Evolutionary conservation across 495 filamentous ascomycete species (phyloP).

Genomic region (Aspergillus homomorphus): DNA sequence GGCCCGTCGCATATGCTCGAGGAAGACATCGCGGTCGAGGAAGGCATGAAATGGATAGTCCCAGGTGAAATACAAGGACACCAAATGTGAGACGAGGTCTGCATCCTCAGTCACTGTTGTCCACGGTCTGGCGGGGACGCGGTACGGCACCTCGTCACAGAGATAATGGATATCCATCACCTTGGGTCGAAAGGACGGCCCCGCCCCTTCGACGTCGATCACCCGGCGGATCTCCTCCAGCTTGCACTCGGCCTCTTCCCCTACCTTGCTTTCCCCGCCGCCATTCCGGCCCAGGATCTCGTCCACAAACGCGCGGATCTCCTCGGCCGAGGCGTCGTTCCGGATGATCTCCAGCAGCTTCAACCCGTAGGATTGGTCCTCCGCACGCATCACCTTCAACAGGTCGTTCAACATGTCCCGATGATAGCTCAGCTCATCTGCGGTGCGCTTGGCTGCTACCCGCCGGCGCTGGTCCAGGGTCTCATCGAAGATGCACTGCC

Average conservation of each 20-base stretch:
- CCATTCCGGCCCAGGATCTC: constrained; percentile 27
- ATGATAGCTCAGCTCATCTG: constrained; percentile 43
- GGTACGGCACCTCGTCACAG: constrained; percentile 38
- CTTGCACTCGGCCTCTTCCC: constrained; percentile 19
- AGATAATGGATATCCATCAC: constrained; percentile 50
- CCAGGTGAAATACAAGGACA: constrained; percentile 55
- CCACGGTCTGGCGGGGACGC: constrained; percentile 50
- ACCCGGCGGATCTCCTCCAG: constrained; percentile 32
- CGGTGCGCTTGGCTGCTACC: constrained; percentile 47
- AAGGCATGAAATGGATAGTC: constrained; percentile 50
- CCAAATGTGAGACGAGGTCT: constrained; percentile 51
- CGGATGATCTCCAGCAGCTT: constrained; percentile 39
- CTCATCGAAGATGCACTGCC: constrained; percentile 47
- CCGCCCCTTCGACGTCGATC: constrained; percentile 33
- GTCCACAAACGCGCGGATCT: constrained; percentile 37
- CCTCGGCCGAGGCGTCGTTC: constrained; percentile 32
- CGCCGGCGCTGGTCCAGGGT: constrained; percentile 47
- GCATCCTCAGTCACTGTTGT: constrained; percentile 48
- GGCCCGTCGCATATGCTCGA: constrained; percentile 41
- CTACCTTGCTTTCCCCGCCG: constrained; percentile 11
- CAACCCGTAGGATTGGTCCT: constrained; percentile 28
- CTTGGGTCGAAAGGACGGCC: constrained; percentile 37
- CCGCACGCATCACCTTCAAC: constrained; percentile 36
- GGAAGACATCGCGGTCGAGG: constrained; percentile 48
- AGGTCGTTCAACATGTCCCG: constrained; percentile 42